Evolutionary conservation across 2,329 filamentous ascomycete species (phyloP).

Genomic region (Venturia aucupariae): DNA sequence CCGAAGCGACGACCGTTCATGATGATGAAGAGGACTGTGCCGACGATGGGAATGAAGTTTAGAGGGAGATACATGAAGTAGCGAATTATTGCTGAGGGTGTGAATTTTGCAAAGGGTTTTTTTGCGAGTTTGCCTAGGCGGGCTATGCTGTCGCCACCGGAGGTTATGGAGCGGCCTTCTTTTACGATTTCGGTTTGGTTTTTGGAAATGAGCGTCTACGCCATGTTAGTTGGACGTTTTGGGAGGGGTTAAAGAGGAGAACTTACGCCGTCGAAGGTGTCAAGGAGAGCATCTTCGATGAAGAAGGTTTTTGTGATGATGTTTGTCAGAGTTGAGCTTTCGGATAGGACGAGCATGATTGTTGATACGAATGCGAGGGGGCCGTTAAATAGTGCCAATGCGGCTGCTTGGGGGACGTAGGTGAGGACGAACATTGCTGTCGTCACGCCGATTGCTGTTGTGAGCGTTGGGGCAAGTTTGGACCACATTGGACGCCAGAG

Average conservation of each 20-base stretch:
- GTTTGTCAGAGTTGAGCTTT: slow-evolving; percentile 41
- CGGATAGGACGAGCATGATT: slow-evolving; percentile 52
- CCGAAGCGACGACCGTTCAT: slow-evolving; percentile 52
- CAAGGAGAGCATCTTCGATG: slow-evolving; percentile 71
- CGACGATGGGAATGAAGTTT: slow-evolving; percentile 86
- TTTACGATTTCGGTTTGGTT: slow-evolving; percentile 51
- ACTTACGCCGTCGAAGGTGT: slow-evolving; percentile 72
- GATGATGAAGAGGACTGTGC: slow-evolving; percentile 70
- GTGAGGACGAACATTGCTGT: slow-evolving; percentile 78
- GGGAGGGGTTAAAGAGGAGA: background rate
- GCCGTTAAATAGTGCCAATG: slow-evolving; percentile 77
- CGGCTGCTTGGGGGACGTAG: slow-evolving; percentile 73
- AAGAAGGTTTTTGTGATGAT: slow-evolving; percentile 60
- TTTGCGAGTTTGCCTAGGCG: slow-evolving; percentile 44
- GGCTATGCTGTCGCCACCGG: slow-evolving; percentile 35
- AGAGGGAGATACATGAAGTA: slow-evolving; percentile 79
- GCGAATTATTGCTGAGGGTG: slow-evolving; percentile 50
- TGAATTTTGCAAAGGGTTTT: slow-evolving; percentile 39
- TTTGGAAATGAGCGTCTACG: slow-evolving; percentile 41
- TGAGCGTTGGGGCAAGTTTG: slow-evolving; percentile 53
- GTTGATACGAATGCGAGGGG: slow-evolving; percentile 69
- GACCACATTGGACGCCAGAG: slow-evolving; percentile 51
- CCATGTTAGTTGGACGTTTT: background rate
- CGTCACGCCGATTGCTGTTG: slow-evolving; percentile 63
- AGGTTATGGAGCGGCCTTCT: slow-evolving; percentile 59